Conservation (phyloP, 2,329 filamentous ascomycete genomes). For the Epichloe elymi region DNA sequence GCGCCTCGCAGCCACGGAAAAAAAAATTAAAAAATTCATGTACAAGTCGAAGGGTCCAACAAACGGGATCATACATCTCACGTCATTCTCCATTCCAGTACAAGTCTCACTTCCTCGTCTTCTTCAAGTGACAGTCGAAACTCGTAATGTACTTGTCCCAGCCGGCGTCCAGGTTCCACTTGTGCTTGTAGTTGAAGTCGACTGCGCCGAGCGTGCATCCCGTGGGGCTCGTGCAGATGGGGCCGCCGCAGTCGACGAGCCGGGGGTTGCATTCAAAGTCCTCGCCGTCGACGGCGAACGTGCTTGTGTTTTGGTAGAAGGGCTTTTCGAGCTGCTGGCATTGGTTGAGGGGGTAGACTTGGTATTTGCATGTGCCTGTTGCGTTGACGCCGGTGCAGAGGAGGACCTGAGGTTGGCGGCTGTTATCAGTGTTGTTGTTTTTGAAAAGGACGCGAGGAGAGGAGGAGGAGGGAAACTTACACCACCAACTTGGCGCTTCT, state of each 20-base stretch:
- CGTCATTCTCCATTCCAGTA: not conserved
- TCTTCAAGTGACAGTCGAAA: slow-evolving; percentile 18
- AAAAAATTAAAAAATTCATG: not conserved
- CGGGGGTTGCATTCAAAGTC: slow-evolving; percentile 33
- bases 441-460: not conserved
- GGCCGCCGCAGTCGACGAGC: slow-evolving; percentile 23
- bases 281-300: slow-evolving; percentile 38
- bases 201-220: slow-evolving; percentile 39
- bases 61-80: not conserved
- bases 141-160: slow-evolving; percentile 29
- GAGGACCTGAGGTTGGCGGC: slow-evolving; percentile 25
- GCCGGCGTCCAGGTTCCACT: slow-evolving; percentile 30
- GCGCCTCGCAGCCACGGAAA: not conserved
- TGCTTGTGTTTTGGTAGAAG: slow-evolving; percentile 29
- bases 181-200: slow-evolving; percentile 30
- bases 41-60: not conserved
- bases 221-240: slow-evolving; percentile 34
- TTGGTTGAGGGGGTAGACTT: slow-evolving; percentile 27
- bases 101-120: not conserved
- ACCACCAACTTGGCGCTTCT: slow-evolving; percentile 32
- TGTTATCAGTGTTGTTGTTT: too few species aligned
- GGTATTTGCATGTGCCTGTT: slow-evolving; percentile 32
- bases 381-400: slow-evolving; percentile 37
- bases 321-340: slow-evolving; percentile 32
- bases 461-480: slow-evolving; percentile 21